Base-by-base conservation (phyloP, 192 early-diverging fungal genomes). In the Coemansia sp. region DNA sequence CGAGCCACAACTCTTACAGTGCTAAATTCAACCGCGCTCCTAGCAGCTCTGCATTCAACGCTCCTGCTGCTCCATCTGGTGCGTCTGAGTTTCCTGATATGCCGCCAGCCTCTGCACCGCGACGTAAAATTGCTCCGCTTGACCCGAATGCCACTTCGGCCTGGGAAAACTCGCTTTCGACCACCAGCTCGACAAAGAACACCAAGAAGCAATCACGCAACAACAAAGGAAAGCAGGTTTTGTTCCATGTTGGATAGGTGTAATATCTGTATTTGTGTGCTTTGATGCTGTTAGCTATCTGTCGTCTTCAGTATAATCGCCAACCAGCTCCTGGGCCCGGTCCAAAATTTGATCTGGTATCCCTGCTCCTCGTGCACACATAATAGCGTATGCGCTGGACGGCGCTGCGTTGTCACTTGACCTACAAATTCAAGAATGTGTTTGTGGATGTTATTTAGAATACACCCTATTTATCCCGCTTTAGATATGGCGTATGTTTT, bases 101-200 rank as follows among this genome's bases (percentile, higher is more conserved):
- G 5, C 75, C 75, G 9, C 59, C 66, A 4, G 24, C 75, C 2
- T 47, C 70, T 19, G 60, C 10, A 24, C 12, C 66, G 22, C 64
- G 32, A 24, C 38, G 57, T 11, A 64, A 61, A 17, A 53, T 78
- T 35, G 49, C 56, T 4, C 75, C 75, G 19, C 56, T 78, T 37
- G 47, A 72, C 27, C 66, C 70, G 4, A 65, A 69, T 27, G 65
- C 70, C 12, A 49, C 58, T 0, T 78, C 75, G 47, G 75, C 75
- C 23, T 78, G 75, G 75, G 60, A 54, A 8, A 49, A 50, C 15
- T 32, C 68, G 41, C 29, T 24, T 38, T 12, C 62, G 35, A 17
- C 23, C 55, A 10, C 22, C 27, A 22, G 29, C 35, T 53, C 38
- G 11, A 24, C 17, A 10, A 55, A 29, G 24, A 55, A 32, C 25